phyloP scores from a whole-genome alignment of 106 monocot genomes.

The Dioscorea zingiberensis region DNA sequence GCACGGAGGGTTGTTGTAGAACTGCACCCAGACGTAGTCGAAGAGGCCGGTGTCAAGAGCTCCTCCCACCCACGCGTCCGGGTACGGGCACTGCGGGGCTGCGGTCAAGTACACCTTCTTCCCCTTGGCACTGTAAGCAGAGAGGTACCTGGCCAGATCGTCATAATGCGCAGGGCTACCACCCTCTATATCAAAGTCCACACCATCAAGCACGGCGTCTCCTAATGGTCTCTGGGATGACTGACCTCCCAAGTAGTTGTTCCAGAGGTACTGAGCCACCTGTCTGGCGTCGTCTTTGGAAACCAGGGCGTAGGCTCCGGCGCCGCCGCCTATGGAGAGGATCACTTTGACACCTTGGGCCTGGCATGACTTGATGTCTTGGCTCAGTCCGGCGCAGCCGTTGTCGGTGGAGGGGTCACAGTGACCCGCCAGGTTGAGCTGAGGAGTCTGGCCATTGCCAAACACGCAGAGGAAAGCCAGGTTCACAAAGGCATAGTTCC shows the following conservation, averaged over 20 bases:
- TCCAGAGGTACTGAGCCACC: slow-evolving; percentile 20
- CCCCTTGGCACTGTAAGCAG: neutral
- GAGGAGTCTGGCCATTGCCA: slow-evolving; percentile 11
- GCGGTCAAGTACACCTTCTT: slow-evolving; percentile 20
- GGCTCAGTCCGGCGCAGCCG: slow-evolving; percentile 11
- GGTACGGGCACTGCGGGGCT: slow-evolving; percentile 30
- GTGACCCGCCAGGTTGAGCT: slow-evolving; percentile 24
- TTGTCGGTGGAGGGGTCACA: slow-evolving; percentile 18
- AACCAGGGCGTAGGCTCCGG: slow-evolving; percentile 12
- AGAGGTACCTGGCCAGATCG: slow-evolving; percentile 18
- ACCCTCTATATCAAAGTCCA: slow-evolving; percentile 27
- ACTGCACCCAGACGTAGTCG: neutral
- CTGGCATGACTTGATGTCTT: slow-evolving; percentile 23
- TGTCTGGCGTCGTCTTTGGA: slow-evolving; percentile 14
- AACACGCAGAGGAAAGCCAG: slow-evolving; percentile 20
- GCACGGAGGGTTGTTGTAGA: slow-evolving; percentile 3
- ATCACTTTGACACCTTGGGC: slow-evolving; percentile 21
- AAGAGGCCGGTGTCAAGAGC: slow-evolving; percentile 22
- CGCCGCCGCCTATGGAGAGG: slow-evolving; percentile 28
- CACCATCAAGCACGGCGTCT: slow-evolving; percentile 23
- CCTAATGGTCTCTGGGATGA: slow-evolving; percentile 15
- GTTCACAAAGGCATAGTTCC: slow-evolving; percentile 36
- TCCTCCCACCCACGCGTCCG: slow-evolving; percentile 19
- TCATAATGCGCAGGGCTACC: slow-evolving; percentile 14
- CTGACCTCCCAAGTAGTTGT: slow-evolving; percentile 24